These are phyloP conservation scores for Lasiodiplodia theobromae DNA, from an alignment of 2,329 filamentous ascomycete species.

Conservation along the genomic window DNA sequence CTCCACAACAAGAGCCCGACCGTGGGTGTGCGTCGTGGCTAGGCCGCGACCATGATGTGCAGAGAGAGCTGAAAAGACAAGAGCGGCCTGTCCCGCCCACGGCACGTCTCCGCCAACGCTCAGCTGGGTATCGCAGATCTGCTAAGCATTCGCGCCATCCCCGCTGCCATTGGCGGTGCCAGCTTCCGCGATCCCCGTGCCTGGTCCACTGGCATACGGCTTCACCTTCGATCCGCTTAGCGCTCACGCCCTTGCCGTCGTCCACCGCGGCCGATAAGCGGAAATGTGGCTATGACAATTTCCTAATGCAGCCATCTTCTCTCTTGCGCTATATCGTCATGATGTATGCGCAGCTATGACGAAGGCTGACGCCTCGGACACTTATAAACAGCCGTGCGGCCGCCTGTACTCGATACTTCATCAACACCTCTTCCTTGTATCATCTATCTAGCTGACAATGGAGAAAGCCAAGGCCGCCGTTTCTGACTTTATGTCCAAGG, in stretches of 20 bases:
- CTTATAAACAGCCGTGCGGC: constrained; percentile 3
- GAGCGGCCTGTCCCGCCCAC: constrained; percentile 12
- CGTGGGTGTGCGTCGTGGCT: constrained; percentile 8
- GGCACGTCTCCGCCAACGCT: neutral
- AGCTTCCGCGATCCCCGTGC: constrained; percentile 5
- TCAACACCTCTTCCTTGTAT: neutral
- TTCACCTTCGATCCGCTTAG: neutral
- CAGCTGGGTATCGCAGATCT: constrained; percentile 4
- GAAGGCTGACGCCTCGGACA: neutral
- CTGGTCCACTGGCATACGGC: constrained; percentile 2
- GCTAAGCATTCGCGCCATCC: neutral
- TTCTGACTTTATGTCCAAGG: constrained; percentile 64
- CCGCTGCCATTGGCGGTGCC: neutral
- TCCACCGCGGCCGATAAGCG: neutral
- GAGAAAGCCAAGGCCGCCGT: constrained; percentile 70
- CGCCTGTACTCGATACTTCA: neutral
- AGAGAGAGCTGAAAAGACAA: constrained; percentile 1
- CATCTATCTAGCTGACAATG: constrained; percentile 54
- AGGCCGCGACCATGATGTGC: neutral
- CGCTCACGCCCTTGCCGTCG: neutral
- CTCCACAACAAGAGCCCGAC: neutral
- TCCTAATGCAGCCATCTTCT: neutral
- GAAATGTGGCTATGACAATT: neutral
- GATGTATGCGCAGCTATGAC: constrained; percentile 9
- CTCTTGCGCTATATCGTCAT: neutral